phyloP scores from a whole-genome alignment of 352 stramenopile genomes.

The Phytophthora europaea region DNA sequence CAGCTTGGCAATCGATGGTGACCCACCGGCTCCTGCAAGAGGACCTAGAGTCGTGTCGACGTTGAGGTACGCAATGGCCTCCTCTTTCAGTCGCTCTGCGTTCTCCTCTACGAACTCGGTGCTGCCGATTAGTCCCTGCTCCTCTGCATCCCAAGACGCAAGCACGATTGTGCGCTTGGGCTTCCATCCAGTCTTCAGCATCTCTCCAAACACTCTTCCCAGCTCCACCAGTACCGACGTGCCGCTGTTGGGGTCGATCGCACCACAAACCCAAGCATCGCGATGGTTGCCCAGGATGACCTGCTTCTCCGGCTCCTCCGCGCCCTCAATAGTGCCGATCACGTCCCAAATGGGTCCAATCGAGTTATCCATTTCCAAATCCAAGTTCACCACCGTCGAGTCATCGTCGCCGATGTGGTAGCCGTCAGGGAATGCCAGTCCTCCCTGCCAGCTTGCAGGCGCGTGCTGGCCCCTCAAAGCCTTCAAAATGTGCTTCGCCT shows the following conservation, averaged over 20 bases:
- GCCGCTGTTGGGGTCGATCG: conserved; percentile 86
- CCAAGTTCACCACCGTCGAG: conserved; percentile 63
- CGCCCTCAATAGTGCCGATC: conserved; percentile 79
- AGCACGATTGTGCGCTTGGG: conserved; percentile 83
- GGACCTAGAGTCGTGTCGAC: conserved; percentile 79
- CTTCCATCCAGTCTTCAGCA: conserved; percentile 74
- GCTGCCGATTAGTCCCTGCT: conserved; percentile 85
- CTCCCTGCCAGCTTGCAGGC: conserved; percentile 67
- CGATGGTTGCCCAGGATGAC: conserved; percentile 92
- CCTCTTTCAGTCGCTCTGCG: conserved; percentile 50
- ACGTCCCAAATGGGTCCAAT: conserved; percentile 89
- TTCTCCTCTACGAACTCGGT: conserved; percentile 88
- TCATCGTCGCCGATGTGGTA: conserved; percentile 81
- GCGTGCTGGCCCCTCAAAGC: conserved; percentile 63
- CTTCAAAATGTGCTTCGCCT: conserved; percentile 76
- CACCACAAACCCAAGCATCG: conserved; percentile 91
- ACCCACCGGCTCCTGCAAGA: conserved; percentile 57
- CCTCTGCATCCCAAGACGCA: conserved; percentile 88
- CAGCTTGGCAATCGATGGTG: conserved; percentile 75
- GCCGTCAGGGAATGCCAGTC: conserved; percentile 48
- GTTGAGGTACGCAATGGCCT: conserved; percentile 89
- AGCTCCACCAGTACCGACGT: conserved; percentile 84
- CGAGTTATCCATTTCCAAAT: conserved; percentile 82
- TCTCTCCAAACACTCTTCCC: conserved; percentile 63
- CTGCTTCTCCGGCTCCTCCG: conserved; percentile 56